Base-by-base conservation (phyloP, 768 basidiomycete genomes). In the Lactarius trivialis region DNA sequence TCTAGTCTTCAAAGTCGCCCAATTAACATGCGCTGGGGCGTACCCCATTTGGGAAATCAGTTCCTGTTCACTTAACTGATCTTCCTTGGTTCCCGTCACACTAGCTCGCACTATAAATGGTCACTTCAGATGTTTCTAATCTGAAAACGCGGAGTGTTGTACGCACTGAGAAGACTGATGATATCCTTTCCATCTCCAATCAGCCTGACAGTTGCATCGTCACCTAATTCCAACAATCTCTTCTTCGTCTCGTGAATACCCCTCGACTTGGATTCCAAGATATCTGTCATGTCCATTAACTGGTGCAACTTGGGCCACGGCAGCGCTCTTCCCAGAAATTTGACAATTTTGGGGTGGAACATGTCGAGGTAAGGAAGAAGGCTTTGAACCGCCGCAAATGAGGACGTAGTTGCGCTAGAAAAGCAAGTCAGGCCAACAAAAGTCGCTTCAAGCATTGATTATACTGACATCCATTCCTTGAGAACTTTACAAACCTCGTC, bases 121-220 rank as follows among this genome's bases (percentile, higher is more conserved):
- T 63, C 34, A 32, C 61, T 32, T 59, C 37, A 30, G 30, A 60
- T 45, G n/a, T 1, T 37, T 15, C 19, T 33, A 37, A 51, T 54
- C 17, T 14, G 33, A n/a, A 30, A 51, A 11, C 43, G n/a, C 33
- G 17, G n/a, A 65, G 34, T 21, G 43, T 50, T 24, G 12, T 19
- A 68, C 78, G 55, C 63, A 82, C 80, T 69, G 33, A 81, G 66
- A 48, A 80, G 73, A 58, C 76, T 80, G 64, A 81, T 72, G 24
- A 82, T 74, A 65, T 81, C 80, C 48, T 76, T 77, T 12, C 76
- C 77, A 61, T 72, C 71, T 12, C 73, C 74, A 45, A 75, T 70
- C 58, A 75, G 73, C 15, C 61, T 65, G 15, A 63, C 58, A 3
- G 76, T 68, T 4, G 69, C 73, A 39, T 74, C 72, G 32, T 77